Base-by-base conservation (phyloP, 305 asterid species). In the Rubia balearica region DNA sequence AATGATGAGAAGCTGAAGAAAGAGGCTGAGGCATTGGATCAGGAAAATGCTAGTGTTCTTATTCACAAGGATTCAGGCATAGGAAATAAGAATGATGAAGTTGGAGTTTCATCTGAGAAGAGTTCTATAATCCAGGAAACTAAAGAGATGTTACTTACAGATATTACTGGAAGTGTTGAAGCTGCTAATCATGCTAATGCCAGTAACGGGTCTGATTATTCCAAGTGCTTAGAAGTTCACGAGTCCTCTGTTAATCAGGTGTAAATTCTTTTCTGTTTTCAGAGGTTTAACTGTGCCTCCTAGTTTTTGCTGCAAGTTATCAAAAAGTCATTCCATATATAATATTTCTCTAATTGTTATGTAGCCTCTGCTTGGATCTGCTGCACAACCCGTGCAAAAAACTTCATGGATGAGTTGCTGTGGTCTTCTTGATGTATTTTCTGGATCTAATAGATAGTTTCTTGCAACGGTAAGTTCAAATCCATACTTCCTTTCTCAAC, bases 351-450 rank as follows among this genome's bases (percentile, higher is more conserved):
- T 38, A 22, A 69, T 71, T 56, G 30, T 0, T 57, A 68, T 81
- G 85, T 82, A 91, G 98, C 86, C 85, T 3, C 76, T 75, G 83
- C 83, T 81, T 53, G 81, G 74, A 63, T 79, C 78, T 70, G 76
- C 74, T 76, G 79, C 74, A 45, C 83, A 24, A 24, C 88, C 81
- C 7, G 85, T 41, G 71, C 79, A 81, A 76, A 83, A 75, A 73
- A 83, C 95, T 72, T 87, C 96, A 3, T 90, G 90, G 96, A 85
- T 86, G 87, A 70, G 83, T 77, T 92, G 96, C 65, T 92, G 98
- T 87, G 98, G 96, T 65, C 81, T 92, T 27, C 82, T 88, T 75
- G 98, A 92, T 75, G 76, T 77, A 83, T 81, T 90, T 56, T 16
- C 85, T 14, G 89, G 91, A 76, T 85, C 91, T 43, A 74, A 71